These are phyloP conservation scores for Coprinopsis strossmayeri DNA, from an alignment of 768 basidiomycete genomes.

Conservation along the genomic window DNA sequence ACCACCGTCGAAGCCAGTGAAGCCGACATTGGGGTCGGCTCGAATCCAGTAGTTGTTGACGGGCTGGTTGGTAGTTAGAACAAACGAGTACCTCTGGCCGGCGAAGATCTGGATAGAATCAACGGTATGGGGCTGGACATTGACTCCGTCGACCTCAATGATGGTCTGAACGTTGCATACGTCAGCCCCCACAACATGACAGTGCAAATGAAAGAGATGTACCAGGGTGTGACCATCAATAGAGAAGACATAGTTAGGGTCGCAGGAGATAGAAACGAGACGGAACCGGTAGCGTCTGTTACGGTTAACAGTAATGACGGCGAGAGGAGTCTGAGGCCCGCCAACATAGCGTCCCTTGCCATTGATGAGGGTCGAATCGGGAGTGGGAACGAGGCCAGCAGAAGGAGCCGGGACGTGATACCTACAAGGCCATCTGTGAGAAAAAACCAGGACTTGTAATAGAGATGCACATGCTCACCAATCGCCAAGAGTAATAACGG, in stretches of 20 bases:
- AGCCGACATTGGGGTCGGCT: constrained; percentile 24
- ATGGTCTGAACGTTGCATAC: constrained; percentile 17
- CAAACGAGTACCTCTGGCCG: constrained; percentile 39
- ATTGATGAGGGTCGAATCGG: neutral
- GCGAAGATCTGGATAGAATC: constrained; percentile 31
- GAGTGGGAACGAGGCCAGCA: neutral
- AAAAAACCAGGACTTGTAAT: too few relatives aligned
- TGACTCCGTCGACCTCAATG: constrained; percentile 37
- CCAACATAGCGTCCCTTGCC: neutral
- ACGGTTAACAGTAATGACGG: neutral
- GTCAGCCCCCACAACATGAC: too few relatives aligned
- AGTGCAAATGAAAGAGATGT: too few relatives aligned
- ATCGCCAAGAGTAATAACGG: constrained; percentile 33
- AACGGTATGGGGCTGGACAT: constrained; percentile 30
- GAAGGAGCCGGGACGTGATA: neutral
- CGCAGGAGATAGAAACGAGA: neutral
- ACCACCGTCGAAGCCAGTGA: constrained; percentile 26
- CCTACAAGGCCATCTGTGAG: too few relatives aligned
- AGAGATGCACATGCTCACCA: too few relatives aligned
- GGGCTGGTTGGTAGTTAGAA: constrained; percentile 30
- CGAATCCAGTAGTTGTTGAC: constrained; percentile 40
- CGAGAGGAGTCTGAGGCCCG: neutral
- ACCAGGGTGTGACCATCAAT: neutral
- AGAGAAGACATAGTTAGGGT: constrained; percentile 24
- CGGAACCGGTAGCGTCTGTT: neutral